Base-by-base conservation (phyloP, 176 grass and related monocot species). In the Zea luxurians region DNA sequence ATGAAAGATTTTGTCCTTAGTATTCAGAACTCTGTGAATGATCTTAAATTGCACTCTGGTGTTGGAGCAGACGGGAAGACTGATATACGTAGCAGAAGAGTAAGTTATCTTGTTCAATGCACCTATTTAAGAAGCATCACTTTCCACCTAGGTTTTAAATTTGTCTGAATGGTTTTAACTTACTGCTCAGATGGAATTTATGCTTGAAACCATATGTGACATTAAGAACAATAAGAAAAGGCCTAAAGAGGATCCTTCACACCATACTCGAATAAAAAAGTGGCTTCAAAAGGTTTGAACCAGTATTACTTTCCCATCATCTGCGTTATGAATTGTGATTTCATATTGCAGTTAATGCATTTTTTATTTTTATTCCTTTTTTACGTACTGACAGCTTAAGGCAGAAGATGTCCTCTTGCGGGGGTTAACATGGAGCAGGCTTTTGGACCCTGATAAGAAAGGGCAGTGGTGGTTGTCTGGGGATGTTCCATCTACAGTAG, bases 181-280 rank as follows among this genome's bases (percentile, higher is more conserved):
- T 79, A 63, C 68, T 36, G 35, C 82, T 65, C 77, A 98, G 96
- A 92, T 98, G 92, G 83, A 92, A 76, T 98, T 98, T 87, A 94
- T 94, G 91, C 91, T 98, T 3, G 89, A 89, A 37, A 98, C 83
- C 21, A 98, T 94, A 78, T 98, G 92, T 72, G 89, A 98, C 80
- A 94, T 94, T 74, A 98, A 98, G 82, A 93, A 97, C 76, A 98
- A 98, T 69, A 98, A 92, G 67, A 98, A 87, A 83, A 90, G 85
- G 78, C 46, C 81, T 50, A 94, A 94, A 80, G 96, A 90, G 71
- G 92, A 89, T 78, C 87, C 95, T 60, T 77, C 80, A 20, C 81
- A 90, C 76, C 96, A 98, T 74, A 83, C 83, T 69, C 96, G 89
- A 55, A 43, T 94, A 61, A 98, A 90, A 71, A 94, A 92, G 61